Evolutionary conservation across 176 grass and related monocot species (phyloP), one percentile per base, ranked within the genome.

Genomic region (Musa acuminata): DNA sequence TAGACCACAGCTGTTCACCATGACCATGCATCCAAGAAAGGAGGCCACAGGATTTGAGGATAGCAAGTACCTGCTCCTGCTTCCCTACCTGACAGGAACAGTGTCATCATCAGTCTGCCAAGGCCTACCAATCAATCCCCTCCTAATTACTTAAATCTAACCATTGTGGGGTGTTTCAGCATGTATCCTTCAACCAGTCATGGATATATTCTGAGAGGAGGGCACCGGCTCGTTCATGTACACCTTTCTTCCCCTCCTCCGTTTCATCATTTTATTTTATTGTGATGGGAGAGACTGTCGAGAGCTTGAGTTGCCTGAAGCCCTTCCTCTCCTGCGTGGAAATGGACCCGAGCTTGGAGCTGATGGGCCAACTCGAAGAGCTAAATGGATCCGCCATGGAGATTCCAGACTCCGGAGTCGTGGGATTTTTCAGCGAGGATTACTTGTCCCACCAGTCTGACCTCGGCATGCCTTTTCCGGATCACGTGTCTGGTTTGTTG

Each of bases 281-380:
- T 6, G 14, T 21, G 57, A 62, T 62, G 55, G 57, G 17, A 43
- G 57, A 63, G 27, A 50, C 60, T 9, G 27, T 21, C 29, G 74
- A 76, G 9, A 62, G 13, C 22, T 51, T 23, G 26, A 51, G 11
- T 20, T 62, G 57, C 43, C 51, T 16, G 25, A 73, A 73, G 51
- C 19, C 57, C 58, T 50, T 57, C 20, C 58, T 51, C 55, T 19
- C 43, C 35, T 76, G 62, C 58, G 51, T 62, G 55, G 74, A 76
- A 23, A 62, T 76, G 58, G 57, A 76, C 11, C 58, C 74, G 14
- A 50, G 74, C 74, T 50, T 76, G 74, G 58, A 64, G 49, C 11
- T 79, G 65, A 53, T 70, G 53, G 52, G 21, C 7, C 77, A 79
- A n/a, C 53, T 79, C 16, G 19, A 54, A 50, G 77, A 79, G 65